Evolutionary conservation across 345 rosid genomes (phyloP).

Genomic region (Raphanus raphanistrum): DNA sequence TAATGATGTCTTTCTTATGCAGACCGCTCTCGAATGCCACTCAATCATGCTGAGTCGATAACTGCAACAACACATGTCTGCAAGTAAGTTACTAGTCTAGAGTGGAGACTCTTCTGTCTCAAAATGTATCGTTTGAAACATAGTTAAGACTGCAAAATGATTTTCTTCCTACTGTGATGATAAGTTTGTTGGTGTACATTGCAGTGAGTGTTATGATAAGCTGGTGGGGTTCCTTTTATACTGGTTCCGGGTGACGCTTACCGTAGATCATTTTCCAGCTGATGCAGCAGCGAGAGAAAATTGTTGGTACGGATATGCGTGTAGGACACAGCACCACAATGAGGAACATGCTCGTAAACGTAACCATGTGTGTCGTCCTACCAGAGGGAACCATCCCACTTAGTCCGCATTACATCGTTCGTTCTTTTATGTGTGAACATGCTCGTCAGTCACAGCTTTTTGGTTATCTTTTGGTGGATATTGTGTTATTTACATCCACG

Average conservation of each 20-base stretch:
- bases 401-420: background rate
- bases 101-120: background rate
- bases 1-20: conserved; percentile 18
- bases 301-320: conserved; percentile 90
- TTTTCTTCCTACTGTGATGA: background rate
- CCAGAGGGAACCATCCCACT: conserved; percentile 46
- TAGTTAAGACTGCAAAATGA: too few relatives aligned
- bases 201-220: conserved; percentile 77
- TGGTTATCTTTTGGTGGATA: background rate
- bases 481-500: background rate
- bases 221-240: conserved; percentile 77
- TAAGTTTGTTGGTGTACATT: conserved; percentile 13
- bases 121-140: background rate
- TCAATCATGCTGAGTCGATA: conserved; percentile 81
- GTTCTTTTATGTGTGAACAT: background rate
- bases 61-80: conserved; percentile 67
- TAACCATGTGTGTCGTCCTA: conserved; percentile 92
- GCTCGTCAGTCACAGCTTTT: background rate
- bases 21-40: conserved; percentile 76
- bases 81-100: conserved; percentile 53
- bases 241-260: conserved; percentile 77
- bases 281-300: conserved; percentile 65
- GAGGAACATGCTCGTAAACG: conserved; percentile 83
- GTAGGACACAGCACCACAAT: conserved; percentile 86
- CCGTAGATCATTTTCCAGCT: conserved; percentile 48